Conservation (phyloP, 257 asterid genomes). For the Ajuga chamaepitys region DNA sequence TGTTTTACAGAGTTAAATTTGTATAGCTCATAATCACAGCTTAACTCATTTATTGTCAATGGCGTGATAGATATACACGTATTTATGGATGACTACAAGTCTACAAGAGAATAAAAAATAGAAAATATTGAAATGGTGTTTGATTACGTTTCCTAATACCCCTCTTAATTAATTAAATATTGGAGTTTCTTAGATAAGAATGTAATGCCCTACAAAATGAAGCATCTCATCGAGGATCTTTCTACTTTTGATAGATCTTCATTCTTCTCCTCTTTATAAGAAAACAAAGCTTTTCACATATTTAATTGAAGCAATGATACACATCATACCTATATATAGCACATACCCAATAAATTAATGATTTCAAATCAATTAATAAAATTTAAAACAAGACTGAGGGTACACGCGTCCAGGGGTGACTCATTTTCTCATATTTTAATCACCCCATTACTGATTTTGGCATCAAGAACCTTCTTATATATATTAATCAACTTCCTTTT, state of each 20-base stretch:
- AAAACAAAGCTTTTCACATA: constrained; percentile 3
- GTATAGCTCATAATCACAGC: too few relatives aligned
- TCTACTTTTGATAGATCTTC: constrained; percentile 21
- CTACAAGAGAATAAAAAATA: too few relatives aligned
- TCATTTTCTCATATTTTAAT: constrained; percentile 30
- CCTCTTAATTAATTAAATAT: background rate
- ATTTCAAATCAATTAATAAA: constrained; percentile 5
- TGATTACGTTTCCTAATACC: constrained; percentile 9
- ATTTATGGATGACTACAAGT: too few relatives aligned
- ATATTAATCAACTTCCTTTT: constrained; percentile 12
- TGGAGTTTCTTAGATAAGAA: constrained; percentile 10
- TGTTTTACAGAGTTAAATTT: too few relatives aligned
- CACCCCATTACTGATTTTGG: constrained; percentile 33
- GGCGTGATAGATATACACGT: too few relatives aligned
- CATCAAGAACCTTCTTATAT: constrained; percentile 49
- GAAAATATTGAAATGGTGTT: background rate
- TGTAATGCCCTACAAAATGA: constrained; percentile 10
- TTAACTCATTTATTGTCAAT: too few relatives aligned
- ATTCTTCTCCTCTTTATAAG: constrained; percentile 18
- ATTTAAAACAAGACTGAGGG: constrained; percentile 12
- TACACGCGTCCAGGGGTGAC: constrained; percentile 50
- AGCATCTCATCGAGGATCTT: constrained; percentile 20
- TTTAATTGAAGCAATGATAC: constrained; percentile 26
- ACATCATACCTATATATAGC: constrained; percentile 64
- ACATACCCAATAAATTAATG: constrained; percentile 24